These are phyloP conservation scores for Tremella fuciformis DNA, from an alignment of 768 basidiomycete species.

Conservation along the genomic window DNA sequence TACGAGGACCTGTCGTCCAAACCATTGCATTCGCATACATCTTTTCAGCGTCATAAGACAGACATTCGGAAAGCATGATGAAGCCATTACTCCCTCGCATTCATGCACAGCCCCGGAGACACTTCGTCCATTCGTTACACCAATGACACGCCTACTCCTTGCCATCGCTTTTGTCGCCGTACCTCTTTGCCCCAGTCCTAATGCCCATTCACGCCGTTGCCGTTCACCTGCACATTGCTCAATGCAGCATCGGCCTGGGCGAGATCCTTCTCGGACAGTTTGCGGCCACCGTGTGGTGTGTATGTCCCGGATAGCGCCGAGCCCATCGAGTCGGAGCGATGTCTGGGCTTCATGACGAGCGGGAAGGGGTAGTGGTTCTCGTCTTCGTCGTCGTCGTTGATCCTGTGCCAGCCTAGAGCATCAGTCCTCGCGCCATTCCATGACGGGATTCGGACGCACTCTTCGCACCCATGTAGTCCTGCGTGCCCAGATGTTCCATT, in stretches of 20 bases:
- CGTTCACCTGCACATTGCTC: slow-evolving; percentile 43
- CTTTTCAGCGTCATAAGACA: too few species aligned
- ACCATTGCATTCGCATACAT: too few species aligned
- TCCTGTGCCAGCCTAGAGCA: background rate
- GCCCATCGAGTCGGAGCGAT: slow-evolving; percentile 54
- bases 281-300: slow-evolving; percentile 84
- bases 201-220: slow-evolving; percentile 31
- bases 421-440: background rate
- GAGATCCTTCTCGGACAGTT: slow-evolving; percentile 82
- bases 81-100: too few species aligned
- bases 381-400: slow-evolving; percentile 67
- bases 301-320: slow-evolving; percentile 67
- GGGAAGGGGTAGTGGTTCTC: slow-evolving; percentile 53
- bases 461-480: slow-evolving; percentile 53
- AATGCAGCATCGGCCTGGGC: slow-evolving; percentile 83
- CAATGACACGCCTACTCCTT: too few species aligned
- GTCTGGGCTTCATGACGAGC: slow-evolving; percentile 52
- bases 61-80: too few species aligned
- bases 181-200: slow-evolving; percentile 3
- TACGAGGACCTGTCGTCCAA: too few species aligned
- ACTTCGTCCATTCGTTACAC: too few species aligned
- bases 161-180: too few species aligned
- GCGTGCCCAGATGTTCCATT: slow-evolving; percentile 82
- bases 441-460: slow-evolving; percentile 65
- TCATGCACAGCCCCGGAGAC: too few species aligned